Evolutionary conservation across 2,329 filamentous ascomycete genomes (phyloP), one percentile per base, ranked within the genome.

Genomic region (Balansia obtecta): DNA sequence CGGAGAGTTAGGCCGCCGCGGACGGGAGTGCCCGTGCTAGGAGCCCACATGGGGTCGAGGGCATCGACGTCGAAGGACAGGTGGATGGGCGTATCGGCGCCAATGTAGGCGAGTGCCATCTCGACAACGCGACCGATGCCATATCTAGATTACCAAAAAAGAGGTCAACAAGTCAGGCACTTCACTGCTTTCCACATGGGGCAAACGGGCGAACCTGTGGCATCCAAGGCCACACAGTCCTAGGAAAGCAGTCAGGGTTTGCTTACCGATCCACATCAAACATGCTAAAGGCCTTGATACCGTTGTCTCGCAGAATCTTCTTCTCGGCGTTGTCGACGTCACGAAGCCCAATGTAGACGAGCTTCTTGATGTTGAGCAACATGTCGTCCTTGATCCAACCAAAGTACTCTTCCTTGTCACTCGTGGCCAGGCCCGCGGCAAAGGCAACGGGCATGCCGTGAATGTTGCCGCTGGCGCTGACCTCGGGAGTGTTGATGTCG

Each of bases 391-490:
- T 71, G 57, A 98, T 67, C 93, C 93, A 98, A 52, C 89, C 90
- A 70, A 98, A 97, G 52, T 86, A 80, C 61, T 93, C 85, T 54
- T 84, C 78, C 50, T 79, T 74, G 45, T 87, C 79, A 60, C 89
- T 87, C 57, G 72, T 81, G 44, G 90, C 87, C 51, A 98, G 73
- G 0, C 93, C 88, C 0, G 89, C 90, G 57, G 95, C 68, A 69
- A 97, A 98, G 3, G 88, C 82, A 38, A 97, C 86, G 2, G 93
- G 93, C 93, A 98, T 98, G 59, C 93, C 93, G 71, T 98, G 93
- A 55, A 98, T 86, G 70, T 97, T 97, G 34, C 93, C 93, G 58
- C 86, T 93, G 41, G 78, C 86, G 57, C 85, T 91, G 45, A 81
- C 85, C 77, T 97, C 90, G 49, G 91, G 93, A 1, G 87, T 89